Evolutionary conservation across 495 filamentous ascomycete species (phyloP).

Genomic region (Aspergillus nanangensis): DNA sequence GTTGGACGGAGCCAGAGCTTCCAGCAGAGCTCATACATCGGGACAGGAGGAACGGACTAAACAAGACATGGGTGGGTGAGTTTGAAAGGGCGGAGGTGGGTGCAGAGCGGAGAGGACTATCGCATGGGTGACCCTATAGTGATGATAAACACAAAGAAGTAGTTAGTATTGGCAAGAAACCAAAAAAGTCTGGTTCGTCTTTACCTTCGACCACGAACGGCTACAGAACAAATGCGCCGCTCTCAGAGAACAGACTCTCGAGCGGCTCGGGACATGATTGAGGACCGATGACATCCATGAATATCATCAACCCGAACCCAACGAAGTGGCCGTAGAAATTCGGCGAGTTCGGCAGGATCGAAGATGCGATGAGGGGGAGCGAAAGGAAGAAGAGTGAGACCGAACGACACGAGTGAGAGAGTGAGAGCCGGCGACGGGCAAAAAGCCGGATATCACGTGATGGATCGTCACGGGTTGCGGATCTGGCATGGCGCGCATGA

Average conservation of each 20-base stretch:
- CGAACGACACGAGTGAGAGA: neutral
- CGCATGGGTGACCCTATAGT: conserved; percentile 8
- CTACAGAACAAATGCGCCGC: conserved; percentile 23
- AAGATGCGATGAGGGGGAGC: conserved; percentile 11
- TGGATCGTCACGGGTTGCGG: conserved; percentile 34
- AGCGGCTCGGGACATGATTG: conserved; percentile 39
- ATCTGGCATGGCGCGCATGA: conserved; percentile 35
- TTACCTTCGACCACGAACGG: conserved; percentile 26
- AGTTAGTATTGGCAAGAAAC: neutral
- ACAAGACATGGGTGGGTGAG: conserved; percentile 1
- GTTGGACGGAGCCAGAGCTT: neutral
- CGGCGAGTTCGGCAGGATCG: neutral
- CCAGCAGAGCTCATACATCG: conserved; percentile 4
- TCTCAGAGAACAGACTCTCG: conserved; percentile 36
- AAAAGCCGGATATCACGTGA: conserved; percentile 34
- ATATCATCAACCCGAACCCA: conserved; percentile 18
- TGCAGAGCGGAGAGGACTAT: conserved; percentile 8
- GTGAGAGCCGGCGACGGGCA: conserved; percentile 6
- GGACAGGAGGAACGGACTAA: neutral
- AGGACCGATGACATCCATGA: conserved; percentile 50
- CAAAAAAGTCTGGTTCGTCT: neutral
- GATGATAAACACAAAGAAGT: neutral
- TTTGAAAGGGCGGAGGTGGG: neutral
- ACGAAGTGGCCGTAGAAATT: no score
- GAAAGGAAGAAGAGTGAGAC: neutral